phyloP scores from a whole-genome alignment of 169 alveolate genomes.

The Sarcocystis neurona region DNA sequence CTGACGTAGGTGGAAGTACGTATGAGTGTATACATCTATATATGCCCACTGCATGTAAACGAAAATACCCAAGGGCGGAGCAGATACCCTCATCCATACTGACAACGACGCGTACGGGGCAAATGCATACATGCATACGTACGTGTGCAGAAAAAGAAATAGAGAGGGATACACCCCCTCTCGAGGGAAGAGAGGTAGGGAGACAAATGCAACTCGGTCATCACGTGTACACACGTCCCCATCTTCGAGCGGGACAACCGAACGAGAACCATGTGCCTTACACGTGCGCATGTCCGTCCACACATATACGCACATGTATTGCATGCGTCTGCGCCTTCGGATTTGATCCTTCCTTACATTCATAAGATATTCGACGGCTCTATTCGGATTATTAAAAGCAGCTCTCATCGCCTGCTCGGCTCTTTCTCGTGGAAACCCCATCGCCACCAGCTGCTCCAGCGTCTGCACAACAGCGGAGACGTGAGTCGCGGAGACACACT shows the following conservation, averaged over 20 bases:
- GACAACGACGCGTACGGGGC: too few relatives aligned
- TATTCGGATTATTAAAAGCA: constrained; percentile 94
- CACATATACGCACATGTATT: not conserved
- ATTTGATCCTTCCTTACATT: constrained; percentile 75
- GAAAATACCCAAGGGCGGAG: too few relatives aligned
- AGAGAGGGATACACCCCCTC: too few relatives aligned
- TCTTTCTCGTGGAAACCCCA: constrained; percentile 90
- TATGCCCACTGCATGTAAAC: not conserved
- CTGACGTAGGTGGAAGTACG: not conserved
- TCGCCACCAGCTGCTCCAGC: constrained; percentile 82
- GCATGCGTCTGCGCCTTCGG: not conserved
- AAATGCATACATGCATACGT: too few relatives aligned
- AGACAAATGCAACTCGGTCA: too few relatives aligned
- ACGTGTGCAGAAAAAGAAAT: too few relatives aligned
- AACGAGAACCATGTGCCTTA: too few relatives aligned
- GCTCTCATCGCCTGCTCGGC: constrained; percentile 92
- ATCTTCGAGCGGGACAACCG: too few relatives aligned
- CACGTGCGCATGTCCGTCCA: constrained; percentile 4
- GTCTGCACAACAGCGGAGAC: constrained; percentile 60
- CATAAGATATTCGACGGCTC: constrained; percentile 93
- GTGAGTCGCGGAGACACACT: not conserved
- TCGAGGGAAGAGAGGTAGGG: too few relatives aligned
- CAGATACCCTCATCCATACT: not conserved
- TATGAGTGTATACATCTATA: not conserved
- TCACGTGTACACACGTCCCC: too few relatives aligned